Percentiles rank a stretch among this genome's conserved stretches.
phyloP scores from a whole-genome alignment of 129 eudicot species.

The Artemisia annua region DNA sequence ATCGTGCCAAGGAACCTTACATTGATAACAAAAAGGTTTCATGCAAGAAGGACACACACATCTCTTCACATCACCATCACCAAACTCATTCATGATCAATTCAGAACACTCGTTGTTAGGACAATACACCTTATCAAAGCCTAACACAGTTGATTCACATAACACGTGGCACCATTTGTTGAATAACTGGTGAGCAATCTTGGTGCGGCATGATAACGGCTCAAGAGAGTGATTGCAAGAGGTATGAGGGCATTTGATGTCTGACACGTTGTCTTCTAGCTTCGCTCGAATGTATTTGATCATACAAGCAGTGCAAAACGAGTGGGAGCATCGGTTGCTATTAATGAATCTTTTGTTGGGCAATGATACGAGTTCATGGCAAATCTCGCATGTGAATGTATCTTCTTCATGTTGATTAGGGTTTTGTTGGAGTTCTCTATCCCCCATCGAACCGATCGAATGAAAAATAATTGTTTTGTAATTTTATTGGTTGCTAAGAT shows the following conservation, averaged over 20 bases:
- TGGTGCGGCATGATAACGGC: constrained; percentile 23
- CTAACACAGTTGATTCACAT: constrained; percentile 35
- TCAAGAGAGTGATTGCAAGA: constrained; percentile 35
- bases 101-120: constrained; percentile 45
- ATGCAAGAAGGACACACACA: constrained; percentile 39
- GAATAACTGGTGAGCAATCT: constrained; percentile 26
- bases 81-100: constrained; percentile 52
- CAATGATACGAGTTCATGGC: no score
- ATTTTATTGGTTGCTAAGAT: no score
- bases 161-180: constrained; percentile 51
- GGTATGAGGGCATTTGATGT: constrained; percentile 43
- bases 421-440: no score
- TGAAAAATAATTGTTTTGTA: no score
- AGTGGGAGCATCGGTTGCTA: no score
- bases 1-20: constrained; percentile 44
- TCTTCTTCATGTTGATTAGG: no score
- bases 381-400: no score
- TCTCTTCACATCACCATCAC: constrained; percentile 28
- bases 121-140: constrained; percentile 40
- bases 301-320: neutral
- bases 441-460: no score
- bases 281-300: neutral
- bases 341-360: no score
- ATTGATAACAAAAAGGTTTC: constrained; percentile 41
- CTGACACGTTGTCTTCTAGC: neutral